Conservation (phyloP, 345 rosid genomes). For the Laguncularia racemosa region DNA sequence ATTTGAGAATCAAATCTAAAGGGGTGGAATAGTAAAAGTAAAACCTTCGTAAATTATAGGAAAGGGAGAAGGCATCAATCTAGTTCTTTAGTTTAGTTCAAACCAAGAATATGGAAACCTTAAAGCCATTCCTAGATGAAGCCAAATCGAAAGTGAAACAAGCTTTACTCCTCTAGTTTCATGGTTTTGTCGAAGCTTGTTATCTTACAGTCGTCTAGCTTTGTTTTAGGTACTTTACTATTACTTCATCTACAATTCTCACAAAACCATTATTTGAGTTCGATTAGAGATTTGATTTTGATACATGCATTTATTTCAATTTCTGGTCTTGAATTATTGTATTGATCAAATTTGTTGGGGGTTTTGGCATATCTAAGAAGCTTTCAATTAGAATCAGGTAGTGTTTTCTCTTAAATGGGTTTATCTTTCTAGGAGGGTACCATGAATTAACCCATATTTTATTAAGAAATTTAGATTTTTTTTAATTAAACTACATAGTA, state of each 20-base stretch:
- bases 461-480: not conserved
- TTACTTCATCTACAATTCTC: not conserved
- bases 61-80: not conserved
- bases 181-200: constrained; percentile 83
- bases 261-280: not conserved
- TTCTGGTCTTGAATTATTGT: not conserved
- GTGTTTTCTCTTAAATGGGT: constrained; percentile 88
- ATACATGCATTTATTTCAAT: not conserved
- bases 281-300: not conserved
- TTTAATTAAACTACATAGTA: not conserved
- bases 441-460: too few relatives aligned
- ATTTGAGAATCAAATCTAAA: too few relatives aligned
- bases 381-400: constrained; percentile 77
- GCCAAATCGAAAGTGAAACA: constrained; percentile 37
- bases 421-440: constrained; percentile 90
- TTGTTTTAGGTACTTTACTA: constrained; percentile 43
- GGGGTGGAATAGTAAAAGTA: too few relatives aligned
- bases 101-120: constrained; percentile 17
- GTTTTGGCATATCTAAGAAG: constrained; percentile 49
- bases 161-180: constrained; percentile 54
- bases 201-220: constrained; percentile 73
- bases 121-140: constrained; percentile 15
- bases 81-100: not conserved
- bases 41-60: too few relatives aligned
- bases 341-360: not conserved